Base-by-base conservation (phyloP, 352 stramenopile genomes). In the Globisporangium nunn region DNA sequence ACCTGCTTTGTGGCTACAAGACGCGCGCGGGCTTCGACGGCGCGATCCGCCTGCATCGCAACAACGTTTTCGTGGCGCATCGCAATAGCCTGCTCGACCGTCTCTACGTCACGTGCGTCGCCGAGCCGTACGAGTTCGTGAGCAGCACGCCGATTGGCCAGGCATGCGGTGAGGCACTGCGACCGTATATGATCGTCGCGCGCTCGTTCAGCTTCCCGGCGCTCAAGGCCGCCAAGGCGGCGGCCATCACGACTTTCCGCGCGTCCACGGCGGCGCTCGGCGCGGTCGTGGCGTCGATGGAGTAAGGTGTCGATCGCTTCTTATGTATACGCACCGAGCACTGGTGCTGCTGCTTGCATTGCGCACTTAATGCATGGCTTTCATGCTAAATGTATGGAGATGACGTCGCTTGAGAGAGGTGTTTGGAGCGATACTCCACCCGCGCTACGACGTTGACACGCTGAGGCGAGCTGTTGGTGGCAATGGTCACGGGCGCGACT, bases 11-110 rank as follows among this genome's bases (percentile, higher is more conserved):
- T 56, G 72, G 62, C 45, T 90, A 92, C 62, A 61, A 66, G 48
- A 89, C 79, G 46, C 75, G 70, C 49, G 85, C 78, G 40, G 75
- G 78, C 40, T 92, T 87, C 52, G 70, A 87, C 46, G 82, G 63
- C 8, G 50, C 62, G 29, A 52, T 92, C 43, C 80, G 80, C 4
- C 65, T 89, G 56, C 82, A 92, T 55, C 79, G 82, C 50, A 89
- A 92, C 64, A 85, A 73, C 30, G 80, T 92, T 14, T 92, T 89
- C 57, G 82, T 92, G 40, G 66, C 70, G 48, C 80, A 92, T 52
- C 79, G 82, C 43, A 75, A 75, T 51, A 92, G 78, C 58, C 52
- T 89, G 3, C 61, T 86, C 2, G 80, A 92, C 57, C 75, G 78
- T 17, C 59, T 90, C 14, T 92, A 90, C 58, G 78, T 87, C 59